A percentile compares a stretch with the other conserved stretches of the same genome.
Conservation (phyloP, 2,329 filamentous ascomycete species). For the Colletotrichum sp. region DNA sequence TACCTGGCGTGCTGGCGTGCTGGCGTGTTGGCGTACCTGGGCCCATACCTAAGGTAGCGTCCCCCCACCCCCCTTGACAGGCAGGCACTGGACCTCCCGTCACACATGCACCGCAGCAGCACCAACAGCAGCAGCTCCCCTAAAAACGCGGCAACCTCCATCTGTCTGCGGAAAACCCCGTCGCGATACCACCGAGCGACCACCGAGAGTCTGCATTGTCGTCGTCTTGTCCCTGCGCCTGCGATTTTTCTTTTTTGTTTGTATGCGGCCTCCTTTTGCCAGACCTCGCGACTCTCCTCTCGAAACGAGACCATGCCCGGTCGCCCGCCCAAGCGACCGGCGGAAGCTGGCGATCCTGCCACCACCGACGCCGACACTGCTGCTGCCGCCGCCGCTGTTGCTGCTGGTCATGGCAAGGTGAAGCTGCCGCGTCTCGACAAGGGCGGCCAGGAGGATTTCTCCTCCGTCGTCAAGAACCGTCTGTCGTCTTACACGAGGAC, state of each 20-base stretch:
- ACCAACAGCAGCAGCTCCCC: not conserved
- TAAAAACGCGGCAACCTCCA: conserved; percentile 17
- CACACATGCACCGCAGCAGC: not conserved
- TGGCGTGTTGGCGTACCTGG: not conserved
- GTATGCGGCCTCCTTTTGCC: not conserved
- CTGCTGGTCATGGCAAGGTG: conserved; percentile 37
- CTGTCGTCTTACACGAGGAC: conserved; percentile 66
- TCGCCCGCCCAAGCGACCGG: conserved; percentile 49
- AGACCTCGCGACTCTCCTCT: not conserved
- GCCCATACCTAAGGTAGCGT: not conserved
- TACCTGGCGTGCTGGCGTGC: not conserved
- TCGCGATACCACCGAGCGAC: conserved; percentile 1
- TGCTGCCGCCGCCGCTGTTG: not conserved
- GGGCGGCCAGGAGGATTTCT: conserved; percentile 53
- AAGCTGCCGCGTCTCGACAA: conserved; percentile 57
- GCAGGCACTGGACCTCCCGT: not conserved
- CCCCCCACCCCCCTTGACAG: not conserved
- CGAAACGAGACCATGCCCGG: conserved; percentile 29
- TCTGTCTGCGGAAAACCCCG: conserved; percentile 14
- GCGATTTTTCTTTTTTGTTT: not conserved
- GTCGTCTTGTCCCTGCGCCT: not conserved
- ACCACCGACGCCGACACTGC: conserved; percentile 20
- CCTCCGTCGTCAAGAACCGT: conserved; percentile 60
- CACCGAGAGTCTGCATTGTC: not conserved
- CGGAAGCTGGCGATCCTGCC: conserved; percentile 40